Conservation (phyloP, 495 filamentous ascomycete genomes). For the Oidiodendron maius region DNA sequence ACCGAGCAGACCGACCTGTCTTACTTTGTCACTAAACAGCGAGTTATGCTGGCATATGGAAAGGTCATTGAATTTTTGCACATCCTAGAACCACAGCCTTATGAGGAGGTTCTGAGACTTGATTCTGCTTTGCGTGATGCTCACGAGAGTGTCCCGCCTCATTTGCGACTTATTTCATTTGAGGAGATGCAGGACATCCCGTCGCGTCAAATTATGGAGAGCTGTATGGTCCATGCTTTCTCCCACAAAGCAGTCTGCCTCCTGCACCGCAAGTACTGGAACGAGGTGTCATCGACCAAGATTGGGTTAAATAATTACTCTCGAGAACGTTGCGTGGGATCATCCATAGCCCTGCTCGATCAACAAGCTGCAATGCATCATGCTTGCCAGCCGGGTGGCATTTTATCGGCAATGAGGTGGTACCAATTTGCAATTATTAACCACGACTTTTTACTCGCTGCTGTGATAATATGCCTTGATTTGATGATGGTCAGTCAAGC, state of each 20-base stretch:
- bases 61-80: conserved; percentile 15
- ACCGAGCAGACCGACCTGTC: conserved; percentile 13
- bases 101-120: conserved; percentile 16
- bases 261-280: conserved; percentile 53
- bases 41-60: conserved; percentile 13
- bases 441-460: conserved; percentile 43
- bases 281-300: conserved; percentile 50
- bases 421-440: conserved; percentile 36
- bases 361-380: conserved; percentile 34
- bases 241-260: conserved; percentile 69
- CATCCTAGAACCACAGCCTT: conserved; percentile 14
- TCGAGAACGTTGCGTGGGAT: conserved; percentile 58
- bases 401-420: conserved; percentile 33
- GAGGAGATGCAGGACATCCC: conserved; percentile 16
- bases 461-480: conserved; percentile 37
- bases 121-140: conserved; percentile 11
- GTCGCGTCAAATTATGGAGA: conserved; percentile 47
- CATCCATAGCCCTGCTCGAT: conserved; percentile 55
- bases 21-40: conserved; percentile 13
- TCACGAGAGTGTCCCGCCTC: conserved; percentile 11
- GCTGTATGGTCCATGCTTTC: conserved; percentile 61
- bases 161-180: conserved; percentile 11
- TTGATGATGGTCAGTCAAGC: conserved; percentile 13
- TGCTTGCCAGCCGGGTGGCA: conserved; percentile 32
- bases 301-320: conserved; percentile 63